A percentile compares a stretch with the other conserved stretches of the same genome.
Conservation (phyloP, 768 basidiomycete genomes). For the Coprinellus aureogranulatus region DNA sequence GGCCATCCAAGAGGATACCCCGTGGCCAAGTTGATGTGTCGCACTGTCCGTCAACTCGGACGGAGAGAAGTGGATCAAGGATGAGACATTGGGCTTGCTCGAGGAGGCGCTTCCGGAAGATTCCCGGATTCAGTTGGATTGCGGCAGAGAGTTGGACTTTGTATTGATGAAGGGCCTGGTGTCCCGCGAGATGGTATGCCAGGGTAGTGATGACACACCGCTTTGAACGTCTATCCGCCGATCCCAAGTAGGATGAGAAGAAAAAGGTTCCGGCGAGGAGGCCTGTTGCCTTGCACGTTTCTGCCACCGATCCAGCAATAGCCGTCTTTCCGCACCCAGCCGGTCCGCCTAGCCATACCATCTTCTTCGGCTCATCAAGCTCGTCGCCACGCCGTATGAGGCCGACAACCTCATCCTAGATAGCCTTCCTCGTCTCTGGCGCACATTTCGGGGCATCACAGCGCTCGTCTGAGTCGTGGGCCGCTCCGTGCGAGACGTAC, state of each 20-base stretch:
- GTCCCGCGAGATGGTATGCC: slow-evolving; percentile 24
- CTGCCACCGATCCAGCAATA: slow-evolving; percentile 24
- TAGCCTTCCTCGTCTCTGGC: neutral
- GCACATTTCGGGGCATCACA: slow-evolving; percentile 1
- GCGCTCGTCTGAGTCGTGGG: neutral
- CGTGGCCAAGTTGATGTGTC: neutral
- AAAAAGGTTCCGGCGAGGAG: slow-evolving; percentile 33
- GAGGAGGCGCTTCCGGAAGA: slow-evolving; percentile 13
- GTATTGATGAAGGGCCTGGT: slow-evolving; percentile 2
- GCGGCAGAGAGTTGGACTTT: neutral
- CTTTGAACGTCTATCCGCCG: slow-evolving; percentile 17
- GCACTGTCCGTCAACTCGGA: neutral
- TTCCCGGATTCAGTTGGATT: slow-evolving; percentile 15
- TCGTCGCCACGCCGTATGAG: neutral
- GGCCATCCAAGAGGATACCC: slow-evolving; percentile 23
- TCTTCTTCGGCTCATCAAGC: neutral
- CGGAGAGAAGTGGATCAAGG: slow-evolving; percentile 7
- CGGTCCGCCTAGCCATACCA: slow-evolving; percentile 21
- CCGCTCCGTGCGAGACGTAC: neutral
- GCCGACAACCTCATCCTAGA: neutral
- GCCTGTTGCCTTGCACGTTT: slow-evolving; percentile 12
- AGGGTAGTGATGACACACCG: slow-evolving; percentile 27
- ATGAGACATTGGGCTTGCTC: slow-evolving; percentile 18
- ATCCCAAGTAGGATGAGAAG: slow-evolving; percentile 26
- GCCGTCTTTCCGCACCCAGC: slow-evolving; percentile 28